Conservation (phyloP, 2,329 filamentous ascomycete genomes). For the Sarocladium strictum region DNA sequence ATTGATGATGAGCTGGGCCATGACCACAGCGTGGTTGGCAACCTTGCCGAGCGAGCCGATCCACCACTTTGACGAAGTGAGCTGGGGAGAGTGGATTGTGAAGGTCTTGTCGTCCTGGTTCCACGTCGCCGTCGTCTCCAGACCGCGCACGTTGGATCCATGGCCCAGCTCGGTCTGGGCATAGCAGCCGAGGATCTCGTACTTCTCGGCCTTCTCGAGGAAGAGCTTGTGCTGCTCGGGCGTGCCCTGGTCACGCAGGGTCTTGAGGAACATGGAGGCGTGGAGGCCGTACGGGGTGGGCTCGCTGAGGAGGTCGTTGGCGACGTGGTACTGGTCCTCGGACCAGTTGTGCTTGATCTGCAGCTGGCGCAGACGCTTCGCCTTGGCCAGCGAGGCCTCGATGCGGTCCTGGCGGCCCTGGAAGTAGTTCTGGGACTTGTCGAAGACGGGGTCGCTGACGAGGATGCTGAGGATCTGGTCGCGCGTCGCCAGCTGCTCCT, state of each 20-base stretch:
- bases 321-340: constrained; percentile 55
- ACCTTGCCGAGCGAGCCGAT: constrained; percentile 71
- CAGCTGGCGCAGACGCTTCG: constrained; percentile 64
- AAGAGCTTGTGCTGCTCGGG: constrained; percentile 4
- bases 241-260: constrained; percentile 4
- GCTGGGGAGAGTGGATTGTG: constrained; percentile 63
- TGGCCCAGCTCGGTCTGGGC: constrained; percentile 13
- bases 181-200: constrained; percentile 13
- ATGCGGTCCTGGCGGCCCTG: constrained; percentile 63
- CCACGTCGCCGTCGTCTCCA: constrained; percentile 13
- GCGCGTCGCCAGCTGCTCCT: constrained; percentile 55
- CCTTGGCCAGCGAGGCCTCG: constrained; percentile 62
- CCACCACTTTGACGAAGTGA: constrained; percentile 81
- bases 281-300: constrained; percentile 37
- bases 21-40: constrained; percentile 72
- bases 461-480: constrained; percentile 58
- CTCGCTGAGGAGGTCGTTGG: constrained; percentile 66
- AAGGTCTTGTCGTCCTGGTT: constrained; percentile 44
- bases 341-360: constrained; percentile 63
- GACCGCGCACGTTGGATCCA: constrained; percentile 12
- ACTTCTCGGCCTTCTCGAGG: constrained; percentile 6
- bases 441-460: constrained; percentile 62
- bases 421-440: constrained; percentile 75
- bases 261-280: constrained; percentile 12
- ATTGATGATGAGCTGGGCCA: constrained; percentile 66